These are phyloP conservation scores for Penicillium digitatum DNA, from an alignment of 2,329 filamentous ascomycete species.

Conservation along the genomic window DNA sequence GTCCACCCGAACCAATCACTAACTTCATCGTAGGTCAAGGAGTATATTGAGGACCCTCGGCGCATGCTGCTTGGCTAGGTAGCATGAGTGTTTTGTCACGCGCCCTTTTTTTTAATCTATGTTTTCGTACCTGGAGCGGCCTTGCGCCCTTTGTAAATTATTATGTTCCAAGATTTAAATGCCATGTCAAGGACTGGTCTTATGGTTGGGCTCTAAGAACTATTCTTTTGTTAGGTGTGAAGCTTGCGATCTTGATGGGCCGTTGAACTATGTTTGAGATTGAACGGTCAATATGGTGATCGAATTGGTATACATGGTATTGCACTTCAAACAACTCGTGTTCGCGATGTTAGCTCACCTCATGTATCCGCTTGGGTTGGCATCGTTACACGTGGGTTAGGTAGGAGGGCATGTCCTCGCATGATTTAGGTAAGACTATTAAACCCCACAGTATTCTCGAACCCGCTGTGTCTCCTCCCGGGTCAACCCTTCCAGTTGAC, in stretches of 20 bases:
- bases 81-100: neutral
- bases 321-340: neutral
- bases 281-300: neutral
- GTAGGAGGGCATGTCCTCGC: neutral
- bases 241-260: neutral
- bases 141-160: constrained; percentile 30
- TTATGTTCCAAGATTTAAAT: constrained; percentile 21
- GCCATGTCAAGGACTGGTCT: constrained; percentile 12
- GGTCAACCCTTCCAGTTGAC: constrained; percentile 41
- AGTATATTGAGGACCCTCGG: constrained; percentile 92
- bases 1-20: constrained; percentile 7
- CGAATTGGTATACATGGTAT: neutral
- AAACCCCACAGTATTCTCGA: neutral
- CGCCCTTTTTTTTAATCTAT: constrained; percentile 12
- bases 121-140: constrained; percentile 15
- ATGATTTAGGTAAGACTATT: neutral
- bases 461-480: constrained; percentile 32
- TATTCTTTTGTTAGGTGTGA: neutral
- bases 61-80: constrained; percentile 69
- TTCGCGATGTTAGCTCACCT: neutral
- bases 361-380: neutral
- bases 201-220: constrained; percentile 3
- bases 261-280: neutral
- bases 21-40: constrained; percentile 61
- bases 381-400: neutral